Evolutionary conservation across 2,329 filamentous ascomycete species (phyloP).

Genomic region (Microcera coccophila): DNA sequence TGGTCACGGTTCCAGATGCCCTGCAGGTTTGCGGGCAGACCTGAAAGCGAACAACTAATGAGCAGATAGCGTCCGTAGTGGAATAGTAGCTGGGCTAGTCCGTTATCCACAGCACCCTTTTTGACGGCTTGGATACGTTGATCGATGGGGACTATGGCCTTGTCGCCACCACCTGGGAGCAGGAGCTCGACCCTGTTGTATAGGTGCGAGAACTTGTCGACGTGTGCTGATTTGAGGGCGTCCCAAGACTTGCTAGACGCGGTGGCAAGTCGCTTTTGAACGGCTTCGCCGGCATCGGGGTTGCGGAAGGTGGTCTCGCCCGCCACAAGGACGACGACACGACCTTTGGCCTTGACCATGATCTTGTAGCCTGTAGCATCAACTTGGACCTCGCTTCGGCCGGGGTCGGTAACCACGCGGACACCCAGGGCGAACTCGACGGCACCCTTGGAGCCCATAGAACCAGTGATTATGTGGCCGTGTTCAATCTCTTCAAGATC

Average conservation of each 20-base stretch:
- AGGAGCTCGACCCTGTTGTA: not conserved
- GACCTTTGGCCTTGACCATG: not conserved
- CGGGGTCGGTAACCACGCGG: not conserved
- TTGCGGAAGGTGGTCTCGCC: not conserved
- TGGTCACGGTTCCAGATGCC: slow-evolving; percentile 34
- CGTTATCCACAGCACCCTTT: not conserved
- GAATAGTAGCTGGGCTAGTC: slow-evolving; percentile 12
- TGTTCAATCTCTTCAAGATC: not conserved
- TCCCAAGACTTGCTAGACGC: not conserved
- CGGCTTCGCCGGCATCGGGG: not conserved
- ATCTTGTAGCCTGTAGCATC: not conserved
- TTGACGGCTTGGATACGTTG: not conserved
- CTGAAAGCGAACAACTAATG: slow-evolving; percentile 23
- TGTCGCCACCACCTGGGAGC: not conserved
- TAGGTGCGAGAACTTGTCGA: not conserved
- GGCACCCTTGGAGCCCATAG: not conserved
- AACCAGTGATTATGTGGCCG: not conserved
- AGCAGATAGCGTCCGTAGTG: slow-evolving; percentile 33
- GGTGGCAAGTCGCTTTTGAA: not conserved
- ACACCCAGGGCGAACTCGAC: not conserved
- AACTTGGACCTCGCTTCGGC: not conserved
- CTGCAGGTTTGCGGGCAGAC: slow-evolving; percentile 33
- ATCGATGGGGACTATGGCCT: not conserved
- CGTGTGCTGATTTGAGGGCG: not conserved
- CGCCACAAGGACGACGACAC: not conserved